phyloP scores from a whole-genome alignment of 805 yeast genomes.

The Metschnikowia reukaufii region DNA sequence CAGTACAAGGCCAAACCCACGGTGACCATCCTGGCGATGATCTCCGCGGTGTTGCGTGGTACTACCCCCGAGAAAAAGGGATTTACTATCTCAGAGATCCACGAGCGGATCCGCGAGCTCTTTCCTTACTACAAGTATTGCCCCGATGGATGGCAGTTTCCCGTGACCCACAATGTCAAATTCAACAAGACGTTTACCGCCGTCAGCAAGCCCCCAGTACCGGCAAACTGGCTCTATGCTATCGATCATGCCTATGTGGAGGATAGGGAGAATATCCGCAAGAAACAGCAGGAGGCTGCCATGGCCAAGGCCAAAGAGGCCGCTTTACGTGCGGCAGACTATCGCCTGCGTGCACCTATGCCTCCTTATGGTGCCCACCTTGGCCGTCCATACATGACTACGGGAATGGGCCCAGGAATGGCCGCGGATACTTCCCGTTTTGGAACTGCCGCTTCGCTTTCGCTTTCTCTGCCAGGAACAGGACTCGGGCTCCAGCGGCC shows the following conservation, averaged over 20 bases:
- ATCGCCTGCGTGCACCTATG: slow-evolving; percentile 43
- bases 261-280: slow-evolving; percentile 74
- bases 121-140: slow-evolving; percentile 93
- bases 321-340: slow-evolving; percentile 51
- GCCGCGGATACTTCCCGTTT: too few species aligned
- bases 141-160: slow-evolving; percentile 97
- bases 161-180: slow-evolving; percentile 86
- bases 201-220: slow-evolving; percentile 55
- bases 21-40: slow-evolving; percentile 74
- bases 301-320: slow-evolving; percentile 60
- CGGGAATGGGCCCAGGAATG: too few species aligned
- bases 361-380: slow-evolving; percentile 6
- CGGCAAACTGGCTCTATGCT: slow-evolving; percentile 96
- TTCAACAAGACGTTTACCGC: slow-evolving; percentile 82
- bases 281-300: slow-evolving; percentile 58
- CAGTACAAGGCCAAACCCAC: slow-evolving; percentile 84
- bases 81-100: slow-evolving; percentile 65
- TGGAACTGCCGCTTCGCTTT: too few species aligned
- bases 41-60: slow-evolving; percentile 73
- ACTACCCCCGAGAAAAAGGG: slow-evolving; percentile 63
- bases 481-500: slow-evolving; percentile 21
- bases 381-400: slow-evolving; percentile 7
- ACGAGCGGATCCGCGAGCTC: slow-evolving; percentile 79
- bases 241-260: slow-evolving; percentile 81
- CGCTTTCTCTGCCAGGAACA: too few species aligned